A percentile compares a stretch with the other conserved stretches of the same genome.
These are phyloP conservation scores for Misopates orontium DNA, from an alignment of 257 asterid species.

Conservation along the genomic window DNA sequence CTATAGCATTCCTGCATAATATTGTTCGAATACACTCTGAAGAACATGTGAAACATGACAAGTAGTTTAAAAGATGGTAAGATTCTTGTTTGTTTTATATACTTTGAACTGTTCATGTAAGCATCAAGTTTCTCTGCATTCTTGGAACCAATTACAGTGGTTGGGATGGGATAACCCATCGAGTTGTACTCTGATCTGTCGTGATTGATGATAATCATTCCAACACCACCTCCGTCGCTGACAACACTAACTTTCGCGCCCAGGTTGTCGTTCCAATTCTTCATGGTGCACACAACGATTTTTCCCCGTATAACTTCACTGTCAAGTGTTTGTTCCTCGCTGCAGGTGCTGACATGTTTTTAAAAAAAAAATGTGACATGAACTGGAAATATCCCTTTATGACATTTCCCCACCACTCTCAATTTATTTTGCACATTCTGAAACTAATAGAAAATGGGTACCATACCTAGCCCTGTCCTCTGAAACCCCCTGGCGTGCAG, in stretches of 20 bases:
- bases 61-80: background rate
- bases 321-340: slow-evolving; percentile 7
- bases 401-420: too few species aligned
- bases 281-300: slow-evolving; percentile 24
- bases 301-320: slow-evolving; percentile 7
- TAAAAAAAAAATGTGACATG: too few species aligned
- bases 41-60: background rate
- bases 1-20: background rate
- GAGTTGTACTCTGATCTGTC: background rate
- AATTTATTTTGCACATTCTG: too few species aligned
- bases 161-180: background rate
- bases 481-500: background rate
- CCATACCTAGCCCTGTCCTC: slow-evolving; percentile 21
- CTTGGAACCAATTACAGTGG: background rate
- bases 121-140: slow-evolving; percentile 8
- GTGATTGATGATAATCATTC: slow-evolving; percentile 18
- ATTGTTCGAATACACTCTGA: background rate
- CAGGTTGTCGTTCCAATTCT: background rate
- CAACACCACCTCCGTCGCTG: slow-evolving; percentile 15
- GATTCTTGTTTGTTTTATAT: background rate
- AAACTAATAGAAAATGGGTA: too few species aligned
- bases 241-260: background rate
- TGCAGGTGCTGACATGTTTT: slow-evolving; percentile 24
- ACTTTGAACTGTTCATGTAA: slow-evolving; percentile 17
- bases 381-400: too few species aligned